phyloP scores from a whole-genome alignment of 495 filamentous ascomycete genomes.

The Friedmanniomyces endolithicus region DNA sequence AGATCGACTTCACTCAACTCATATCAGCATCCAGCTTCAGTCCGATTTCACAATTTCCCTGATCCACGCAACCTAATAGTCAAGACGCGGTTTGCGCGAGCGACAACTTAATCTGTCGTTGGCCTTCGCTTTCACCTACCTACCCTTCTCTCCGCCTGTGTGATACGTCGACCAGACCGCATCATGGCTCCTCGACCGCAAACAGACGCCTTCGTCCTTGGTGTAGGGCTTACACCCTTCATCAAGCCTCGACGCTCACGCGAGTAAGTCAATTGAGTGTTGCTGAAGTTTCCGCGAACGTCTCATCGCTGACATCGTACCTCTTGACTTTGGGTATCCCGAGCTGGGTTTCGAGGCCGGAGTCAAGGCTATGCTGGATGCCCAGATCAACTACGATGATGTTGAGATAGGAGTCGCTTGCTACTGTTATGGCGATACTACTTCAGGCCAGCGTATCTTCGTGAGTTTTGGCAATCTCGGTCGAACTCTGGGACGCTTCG shows the following conservation, averaged over 20 bases:
- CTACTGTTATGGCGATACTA: slow-evolving; percentile 89
- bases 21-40: not conserved
- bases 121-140: not conserved
- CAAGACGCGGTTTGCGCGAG: too few species aligned
- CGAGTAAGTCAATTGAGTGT: not conserved
- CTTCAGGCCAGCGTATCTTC: slow-evolving; percentile 92
- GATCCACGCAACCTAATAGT: too few species aligned
- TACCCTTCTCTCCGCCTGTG: not conserved
- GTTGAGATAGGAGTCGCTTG: slow-evolving; percentile 90
- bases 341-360: slow-evolving; percentile 91
- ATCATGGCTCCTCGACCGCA: not conserved
- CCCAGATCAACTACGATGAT: slow-evolving; percentile 90
- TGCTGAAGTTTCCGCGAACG: too few species aligned
- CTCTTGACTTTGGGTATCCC: slow-evolving; percentile 37
- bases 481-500: too few species aligned
- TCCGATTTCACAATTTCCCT: not conserved
- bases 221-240: not conserved
- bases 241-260: not conserved
- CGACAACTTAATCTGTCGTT: too few species aligned
- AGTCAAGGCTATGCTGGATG: slow-evolving; percentile 90
- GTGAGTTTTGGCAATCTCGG: too few species aligned
- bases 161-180: not conserved
- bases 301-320: too few species aligned
- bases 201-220: not conserved
- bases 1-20: not conserved